phyloP scores from a whole-genome alignment of 2,329 filamentous ascomycete genomes.

The Penicillium sp. region DNA sequence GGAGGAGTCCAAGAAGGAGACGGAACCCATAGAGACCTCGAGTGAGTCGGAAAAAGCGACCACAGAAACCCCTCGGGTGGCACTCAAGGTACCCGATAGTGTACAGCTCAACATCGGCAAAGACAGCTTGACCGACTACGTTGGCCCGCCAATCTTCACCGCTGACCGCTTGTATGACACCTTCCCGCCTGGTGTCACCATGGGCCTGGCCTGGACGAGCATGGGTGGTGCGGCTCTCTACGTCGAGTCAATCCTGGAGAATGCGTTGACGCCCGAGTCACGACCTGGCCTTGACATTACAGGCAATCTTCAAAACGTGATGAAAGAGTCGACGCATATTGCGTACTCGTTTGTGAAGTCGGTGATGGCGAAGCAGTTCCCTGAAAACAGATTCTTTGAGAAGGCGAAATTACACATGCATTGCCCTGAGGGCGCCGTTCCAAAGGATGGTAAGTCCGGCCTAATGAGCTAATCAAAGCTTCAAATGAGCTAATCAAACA shows the following conservation, averaged over 20 bases:
- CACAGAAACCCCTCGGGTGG: conserved; percentile 68
- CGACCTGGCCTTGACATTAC: conserved; percentile 85
- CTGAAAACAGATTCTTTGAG: conserved; percentile 93
- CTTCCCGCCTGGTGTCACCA: conserved; percentile 90
- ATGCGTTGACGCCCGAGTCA: conserved; percentile 73
- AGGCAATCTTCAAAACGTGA: conserved; percentile 91
- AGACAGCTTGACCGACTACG: conserved; percentile 93
- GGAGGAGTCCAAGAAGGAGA: conserved; percentile 59
- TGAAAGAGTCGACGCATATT: conserved; percentile 96
- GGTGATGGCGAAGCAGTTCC: conserved; percentile 80
- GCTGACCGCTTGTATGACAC: conserved; percentile 93
- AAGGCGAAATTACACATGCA: conserved; percentile 94
- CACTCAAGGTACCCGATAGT: conserved; percentile 80
- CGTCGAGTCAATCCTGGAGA: conserved; percentile 94
- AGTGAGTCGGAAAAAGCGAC: conserved; percentile 46
- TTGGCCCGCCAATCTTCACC: conserved; percentile 93
- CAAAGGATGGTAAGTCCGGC: conserved; percentile 74
- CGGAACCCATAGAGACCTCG: conserved; percentile 66
- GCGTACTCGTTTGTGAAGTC: conserved; percentile 97
- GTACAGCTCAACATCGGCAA: conserved; percentile 87
- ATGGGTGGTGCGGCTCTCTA: conserved; percentile 97
- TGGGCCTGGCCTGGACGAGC: conserved; percentile 98
- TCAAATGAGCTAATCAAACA: conserved; percentile 19
- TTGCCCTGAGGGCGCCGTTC: conserved; percentile 93
- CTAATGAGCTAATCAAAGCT: background rate